phyloP scores from a whole-genome alignment of 192 early-diverging fungal species.

The Polychytrium aggregatum region DNA sequence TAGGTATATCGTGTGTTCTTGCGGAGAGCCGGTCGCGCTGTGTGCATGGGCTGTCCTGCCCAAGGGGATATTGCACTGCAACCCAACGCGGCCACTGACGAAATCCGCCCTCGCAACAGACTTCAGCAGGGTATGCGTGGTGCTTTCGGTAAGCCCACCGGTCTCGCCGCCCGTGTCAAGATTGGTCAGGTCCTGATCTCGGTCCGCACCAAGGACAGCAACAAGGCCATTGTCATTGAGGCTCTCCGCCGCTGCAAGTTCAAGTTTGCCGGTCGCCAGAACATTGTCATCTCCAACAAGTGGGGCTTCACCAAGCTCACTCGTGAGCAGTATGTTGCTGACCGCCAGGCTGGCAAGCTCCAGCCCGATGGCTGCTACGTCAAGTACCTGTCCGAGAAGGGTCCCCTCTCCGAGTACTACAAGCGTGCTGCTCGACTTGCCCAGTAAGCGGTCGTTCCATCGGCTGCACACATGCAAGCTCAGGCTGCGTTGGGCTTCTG shows the following conservation, averaged over 20 bases:
- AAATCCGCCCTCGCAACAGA: no score
- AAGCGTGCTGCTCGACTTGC: slow-evolving; percentile 10
- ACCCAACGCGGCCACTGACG: no score
- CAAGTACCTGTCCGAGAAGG: slow-evolving; percentile 84
- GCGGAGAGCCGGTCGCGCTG: no score
- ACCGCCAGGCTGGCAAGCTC: slow-evolving; percentile 62
- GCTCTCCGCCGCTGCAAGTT: slow-evolving; percentile 90
- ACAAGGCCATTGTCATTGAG: slow-evolving; percentile 89
- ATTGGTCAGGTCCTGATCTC: slow-evolving; percentile 97
- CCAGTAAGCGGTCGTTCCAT: not conserved
- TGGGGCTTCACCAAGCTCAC: slow-evolving; percentile 99
- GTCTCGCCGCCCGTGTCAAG: slow-evolving; percentile 91
- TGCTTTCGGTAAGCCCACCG: slow-evolving; percentile 95
- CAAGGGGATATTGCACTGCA: no score
- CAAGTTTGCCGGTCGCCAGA: slow-evolving; percentile 98
- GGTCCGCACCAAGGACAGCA: slow-evolving; percentile 87
- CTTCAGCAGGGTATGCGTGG: slow-evolving; percentile 99
- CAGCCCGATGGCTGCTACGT: slow-evolving; percentile 90
- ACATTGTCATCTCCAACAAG: slow-evolving; percentile 98
- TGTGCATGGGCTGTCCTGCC: no score
- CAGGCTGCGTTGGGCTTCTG: no score
- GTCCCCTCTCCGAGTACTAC: slow-evolving; percentile 51
- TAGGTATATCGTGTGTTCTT: slow-evolving; percentile 32
- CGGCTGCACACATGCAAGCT: no score
- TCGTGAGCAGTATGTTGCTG: slow-evolving; percentile 77